phyloP scores from a whole-genome alignment of 768 basidiomycete species.

The Leccinum rimulosum region DNA sequence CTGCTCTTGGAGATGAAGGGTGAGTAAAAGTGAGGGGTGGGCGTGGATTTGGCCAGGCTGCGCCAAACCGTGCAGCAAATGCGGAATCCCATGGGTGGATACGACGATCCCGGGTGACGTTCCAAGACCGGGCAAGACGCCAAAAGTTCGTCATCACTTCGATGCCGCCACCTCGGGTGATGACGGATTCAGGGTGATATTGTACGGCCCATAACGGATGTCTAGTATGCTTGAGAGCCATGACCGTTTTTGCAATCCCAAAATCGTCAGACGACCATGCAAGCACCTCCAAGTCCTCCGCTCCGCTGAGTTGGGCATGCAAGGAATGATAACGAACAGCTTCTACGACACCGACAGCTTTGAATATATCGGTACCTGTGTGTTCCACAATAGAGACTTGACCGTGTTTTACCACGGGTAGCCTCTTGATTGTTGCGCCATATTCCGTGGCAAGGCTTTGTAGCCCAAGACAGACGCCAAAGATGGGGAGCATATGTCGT shows the following conservation, averaged over 20 bases:
- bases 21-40: constrained; percentile 20
- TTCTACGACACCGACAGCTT: constrained; percentile 48
- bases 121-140: constrained; percentile 63
- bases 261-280: constrained; percentile 71
- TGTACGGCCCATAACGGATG: constrained; percentile 87
- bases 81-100: constrained; percentile 41
- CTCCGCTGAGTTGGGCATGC: constrained; percentile 49
- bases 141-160: constrained; percentile 74
- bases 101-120: constrained; percentile 35
- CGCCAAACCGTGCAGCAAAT: constrained; percentile 40
- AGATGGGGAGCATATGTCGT: constrained; percentile 58
- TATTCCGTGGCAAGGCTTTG: constrained; percentile 70
- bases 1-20: constrained; percentile 25
- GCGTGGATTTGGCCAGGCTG: constrained; percentile 55
- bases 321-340: constrained; percentile 84
- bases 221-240: constrained; percentile 64
- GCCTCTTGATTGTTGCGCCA: constrained; percentile 58
- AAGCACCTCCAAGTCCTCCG: constrained; percentile 56
- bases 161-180: constrained; percentile 67
- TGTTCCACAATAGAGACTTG: constrained; percentile 68
- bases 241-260: constrained; percentile 68
- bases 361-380: constrained; percentile 56
- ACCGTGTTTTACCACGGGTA: constrained; percentile 75
- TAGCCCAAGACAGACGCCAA: constrained; percentile 81
- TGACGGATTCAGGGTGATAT: constrained; percentile 84